phyloP scores from a whole-genome alignment of 192 early-diverging fungal species.

The Gonapodya prolifera region DNA sequence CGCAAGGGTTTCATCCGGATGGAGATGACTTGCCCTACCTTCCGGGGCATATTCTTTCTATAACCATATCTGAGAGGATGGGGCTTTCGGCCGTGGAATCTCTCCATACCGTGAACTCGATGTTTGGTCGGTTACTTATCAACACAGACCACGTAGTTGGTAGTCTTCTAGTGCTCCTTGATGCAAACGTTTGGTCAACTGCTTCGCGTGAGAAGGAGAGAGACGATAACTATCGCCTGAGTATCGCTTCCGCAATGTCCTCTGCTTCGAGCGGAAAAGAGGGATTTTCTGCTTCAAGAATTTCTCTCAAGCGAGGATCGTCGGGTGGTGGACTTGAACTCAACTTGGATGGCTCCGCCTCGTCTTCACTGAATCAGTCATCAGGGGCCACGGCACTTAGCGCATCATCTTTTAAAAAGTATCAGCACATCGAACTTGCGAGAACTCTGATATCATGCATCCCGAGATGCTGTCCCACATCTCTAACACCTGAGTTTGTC shows the following conservation, averaged over 20 bases:
- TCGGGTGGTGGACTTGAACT: neutral
- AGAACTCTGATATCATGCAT: constrained; percentile 56
- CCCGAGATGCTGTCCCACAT: constrained; percentile 52
- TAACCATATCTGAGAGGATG: neutral
- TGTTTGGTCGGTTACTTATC: neutral
- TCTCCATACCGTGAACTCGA: neutral
- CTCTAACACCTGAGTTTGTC: constrained; percentile 24
- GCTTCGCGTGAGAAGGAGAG: neutral
- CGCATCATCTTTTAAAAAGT: too few species aligned
- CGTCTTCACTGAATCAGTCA: neutral
- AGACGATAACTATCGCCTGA: neutral
- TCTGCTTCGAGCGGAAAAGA: neutral
- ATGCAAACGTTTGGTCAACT: neutral
- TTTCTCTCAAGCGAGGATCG: neutral
- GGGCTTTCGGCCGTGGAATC: neutral
- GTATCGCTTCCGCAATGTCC: neutral
- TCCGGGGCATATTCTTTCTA: neutral
- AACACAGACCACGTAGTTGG: neutral
- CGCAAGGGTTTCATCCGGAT: neutral
- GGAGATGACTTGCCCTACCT: neutral
- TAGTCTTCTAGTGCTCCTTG: neutral
- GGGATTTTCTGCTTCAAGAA: neutral
- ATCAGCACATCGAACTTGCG: constrained; percentile 37
- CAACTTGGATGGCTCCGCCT: neutral
- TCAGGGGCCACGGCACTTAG: neutral